Evolutionary conservation across 176 grass and related monocot genomes (phyloP), one percentile per base, ranked within the genome.

Genomic region (Thinopyrum elongatum): DNA sequence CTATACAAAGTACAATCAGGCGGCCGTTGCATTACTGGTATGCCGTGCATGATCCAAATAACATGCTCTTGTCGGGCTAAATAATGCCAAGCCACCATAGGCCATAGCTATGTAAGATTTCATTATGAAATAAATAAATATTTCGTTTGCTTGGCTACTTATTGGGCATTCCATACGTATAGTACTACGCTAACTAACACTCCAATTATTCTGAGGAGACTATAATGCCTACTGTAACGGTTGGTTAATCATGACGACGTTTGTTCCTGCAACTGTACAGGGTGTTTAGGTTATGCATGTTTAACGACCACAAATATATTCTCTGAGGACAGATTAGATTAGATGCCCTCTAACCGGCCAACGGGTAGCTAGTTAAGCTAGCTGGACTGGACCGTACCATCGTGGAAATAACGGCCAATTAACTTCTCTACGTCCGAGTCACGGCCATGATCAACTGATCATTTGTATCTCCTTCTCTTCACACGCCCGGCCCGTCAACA

Each of bases 241-340:
- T 26, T 76, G n/a, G n/a, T 42, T 42, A 72, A 28, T 46, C 26
- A 77, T 70, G 72, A 27, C 28, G 72, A 27, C 28, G 63, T 70
- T 60, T 61, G 62, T 77, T 68, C 11, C 38, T 63, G 53, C 74
- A 83, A 79, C 38, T 47, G 63, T 34, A 29, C 17, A 22, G 22
- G 28, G 11, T 47, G 41, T 53, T 47, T 47, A 35, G 17, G 28
- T 62, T 72, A 16, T 41, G 79, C 38, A 73, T 26, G 70, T 46
- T 33, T 87, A 87, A 82, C 86, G 17, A 58, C 79, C 44, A 51
- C 33, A 38, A 7, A 27, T 74, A 63, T 71, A 79, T 71, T 77
- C 65, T 78, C 38, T 62, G 14, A 0, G 49, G 49, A 19, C 1
- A 47, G 12, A 5, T 16, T 49, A 49, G 44, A 53, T 53, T 49